Percentiles rank a stretch among this genome's conserved stretches.
Evolutionary conservation across 768 basidiomycete species (phyloP).

Genomic region (Termitomyces heimii): DNA sequence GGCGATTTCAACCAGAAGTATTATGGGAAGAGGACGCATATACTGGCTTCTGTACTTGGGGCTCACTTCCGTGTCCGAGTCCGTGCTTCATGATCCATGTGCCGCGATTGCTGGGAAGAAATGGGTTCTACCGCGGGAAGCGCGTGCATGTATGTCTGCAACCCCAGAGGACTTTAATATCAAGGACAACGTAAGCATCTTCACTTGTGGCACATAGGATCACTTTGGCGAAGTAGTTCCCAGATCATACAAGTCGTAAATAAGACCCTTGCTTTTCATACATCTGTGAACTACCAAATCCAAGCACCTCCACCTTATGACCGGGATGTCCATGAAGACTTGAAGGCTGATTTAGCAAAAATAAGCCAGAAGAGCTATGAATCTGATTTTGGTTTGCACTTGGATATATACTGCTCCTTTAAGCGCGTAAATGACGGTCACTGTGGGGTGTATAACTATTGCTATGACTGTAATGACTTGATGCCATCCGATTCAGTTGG

Average conservation of each 20-base stretch:
- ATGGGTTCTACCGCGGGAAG: conserved; percentile 48
- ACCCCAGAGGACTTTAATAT: conserved; percentile 39
- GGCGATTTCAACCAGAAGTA: too few species aligned
- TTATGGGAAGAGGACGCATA: not conserved
- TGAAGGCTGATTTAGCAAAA: conserved; percentile 42
- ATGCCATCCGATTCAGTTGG: not conserved
- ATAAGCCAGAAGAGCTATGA: conserved; percentile 38
- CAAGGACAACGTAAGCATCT: conserved; percentile 46
- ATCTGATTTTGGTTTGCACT: conserved; percentile 50
- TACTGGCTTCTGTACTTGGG: not conserved
- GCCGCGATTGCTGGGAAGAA: conserved; percentile 45
- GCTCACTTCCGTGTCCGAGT: not conserved
- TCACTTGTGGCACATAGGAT: not conserved
- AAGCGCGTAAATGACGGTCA: conserved; percentile 56
- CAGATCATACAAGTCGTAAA: conserved; percentile 54
- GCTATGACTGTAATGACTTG: conserved; percentile 31
- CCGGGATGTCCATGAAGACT: conserved; percentile 51
- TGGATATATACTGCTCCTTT: conserved; percentile 47
- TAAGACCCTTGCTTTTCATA: conserved; percentile 56
- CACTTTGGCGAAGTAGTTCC: not conserved
- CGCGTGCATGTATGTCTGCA: conserved; percentile 44
- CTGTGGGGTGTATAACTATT: conserved; percentile 47
- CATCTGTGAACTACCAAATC: conserved; percentile 55
- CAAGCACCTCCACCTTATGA: conserved; percentile 47
- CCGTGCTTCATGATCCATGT: conserved; percentile 35